These are phyloP conservation scores for Fusarium citri DNA, from an alignment of 2,329 filamentous ascomycete genomes.

Conservation along the genomic window DNA sequence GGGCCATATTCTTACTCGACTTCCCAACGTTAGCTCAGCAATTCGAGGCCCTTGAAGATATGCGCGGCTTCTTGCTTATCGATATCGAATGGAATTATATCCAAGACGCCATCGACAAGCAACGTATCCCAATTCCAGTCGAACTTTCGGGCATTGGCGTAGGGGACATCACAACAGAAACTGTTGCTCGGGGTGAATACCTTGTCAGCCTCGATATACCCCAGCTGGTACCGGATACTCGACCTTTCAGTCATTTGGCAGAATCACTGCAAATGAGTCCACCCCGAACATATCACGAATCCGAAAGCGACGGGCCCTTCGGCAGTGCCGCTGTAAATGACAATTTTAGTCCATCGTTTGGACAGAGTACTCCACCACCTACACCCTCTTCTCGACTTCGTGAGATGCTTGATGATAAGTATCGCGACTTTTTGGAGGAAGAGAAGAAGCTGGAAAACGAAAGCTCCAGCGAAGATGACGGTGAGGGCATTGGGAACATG, in stretches of 20 bases:
- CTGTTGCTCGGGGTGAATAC: neutral
- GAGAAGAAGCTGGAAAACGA: neutral
- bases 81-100: conserved; percentile 43
- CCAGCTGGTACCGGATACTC: neutral
- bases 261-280: neutral
- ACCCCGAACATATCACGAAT: neutral
- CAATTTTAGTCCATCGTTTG: neutral
- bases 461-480: neutral
- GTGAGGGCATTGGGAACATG: neutral
- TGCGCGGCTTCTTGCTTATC: conserved; percentile 43
- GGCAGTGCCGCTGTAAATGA: too few relatives aligned
- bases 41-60: conserved; percentile 29
- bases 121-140: conserved; percentile 12
- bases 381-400: conserved; percentile 8
- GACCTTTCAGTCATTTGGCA: neutral
- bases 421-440: neutral
- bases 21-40: neutral
- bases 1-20: conserved; percentile 30
- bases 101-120: conserved; percentile 36
- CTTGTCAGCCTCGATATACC: neutral
- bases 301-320: too few relatives aligned
- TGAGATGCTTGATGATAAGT: conserved; percentile 13
- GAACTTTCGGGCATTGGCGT: neutral
- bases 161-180: too few relatives aligned
- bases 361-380: too few relatives aligned